Conservation (phyloP, 129 eudicot genomes). For the Chrysanthemum makinoi region DNA sequence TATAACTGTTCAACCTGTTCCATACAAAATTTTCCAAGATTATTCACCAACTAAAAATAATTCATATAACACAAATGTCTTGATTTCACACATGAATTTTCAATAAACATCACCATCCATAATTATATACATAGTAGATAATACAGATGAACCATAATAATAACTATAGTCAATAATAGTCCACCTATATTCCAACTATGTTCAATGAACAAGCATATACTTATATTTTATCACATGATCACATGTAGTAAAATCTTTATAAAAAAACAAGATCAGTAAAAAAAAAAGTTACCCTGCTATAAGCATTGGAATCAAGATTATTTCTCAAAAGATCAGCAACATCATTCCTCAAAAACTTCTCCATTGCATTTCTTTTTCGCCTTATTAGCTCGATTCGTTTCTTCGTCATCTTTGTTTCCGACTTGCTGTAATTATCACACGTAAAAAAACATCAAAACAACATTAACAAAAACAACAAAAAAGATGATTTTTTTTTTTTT, state of each 20-base stretch:
- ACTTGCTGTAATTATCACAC: slow-evolving; percentile 48
- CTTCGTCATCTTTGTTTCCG: slow-evolving; percentile 46
- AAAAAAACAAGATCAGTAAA: neutral
- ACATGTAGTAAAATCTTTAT: no score
- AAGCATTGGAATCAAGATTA: slow-evolving; percentile 61
- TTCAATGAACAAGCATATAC: no score
- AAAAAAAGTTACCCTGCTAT: slow-evolving; percentile 54
- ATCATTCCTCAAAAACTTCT: slow-evolving; percentile 71
- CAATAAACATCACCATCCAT: no score
- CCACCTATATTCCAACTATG: slow-evolving; percentile 16
- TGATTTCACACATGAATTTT: no score
- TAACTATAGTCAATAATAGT: slow-evolving; percentile 21
- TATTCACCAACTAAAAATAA: no score
- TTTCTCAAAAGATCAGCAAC: slow-evolving; percentile 72
- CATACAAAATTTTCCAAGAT: neutral
- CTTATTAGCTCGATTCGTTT: slow-evolving; percentile 58
- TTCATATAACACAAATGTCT: no score
- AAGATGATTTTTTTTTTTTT: no score
- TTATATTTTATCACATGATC: no score
- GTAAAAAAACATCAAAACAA: slow-evolving; percentile 17
- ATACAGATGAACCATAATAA: neutral
- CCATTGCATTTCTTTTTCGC: slow-evolving; percentile 76
- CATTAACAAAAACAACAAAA: neutral
- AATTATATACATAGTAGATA: neutral
- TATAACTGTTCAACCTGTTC: slow-evolving; percentile 82